Conservation (phyloP, 306 rosid genomes). For the Acacia crassicarpa region DNA sequence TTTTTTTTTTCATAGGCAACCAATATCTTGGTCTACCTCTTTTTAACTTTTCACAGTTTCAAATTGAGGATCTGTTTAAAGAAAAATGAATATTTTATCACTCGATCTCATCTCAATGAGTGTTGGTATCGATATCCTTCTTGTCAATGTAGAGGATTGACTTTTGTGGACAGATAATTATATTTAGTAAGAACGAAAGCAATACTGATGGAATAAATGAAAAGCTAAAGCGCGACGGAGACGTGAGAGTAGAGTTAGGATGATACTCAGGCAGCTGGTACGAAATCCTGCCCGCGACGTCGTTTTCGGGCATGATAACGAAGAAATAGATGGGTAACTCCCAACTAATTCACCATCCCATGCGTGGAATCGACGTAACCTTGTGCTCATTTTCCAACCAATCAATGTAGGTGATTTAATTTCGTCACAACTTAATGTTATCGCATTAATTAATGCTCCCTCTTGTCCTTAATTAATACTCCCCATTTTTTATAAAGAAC, state of each 20-base stretch:
- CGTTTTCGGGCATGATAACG: not conserved
- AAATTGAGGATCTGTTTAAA: no score
- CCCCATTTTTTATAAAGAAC: no score
- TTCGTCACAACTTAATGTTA: not conserved
- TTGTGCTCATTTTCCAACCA: not conserved
- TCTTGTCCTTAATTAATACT: no score
- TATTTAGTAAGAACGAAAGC: not conserved
- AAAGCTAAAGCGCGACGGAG: not conserved
- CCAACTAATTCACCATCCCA: not conserved
- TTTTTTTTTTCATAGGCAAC: no score
- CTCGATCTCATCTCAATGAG: no score
- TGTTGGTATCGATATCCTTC: no score
- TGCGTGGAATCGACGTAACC: not conserved
- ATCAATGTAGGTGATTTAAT: not conserved
- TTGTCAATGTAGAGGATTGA: no score
- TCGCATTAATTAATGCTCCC: no score
- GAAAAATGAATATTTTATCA: no score
- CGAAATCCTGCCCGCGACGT: not conserved
- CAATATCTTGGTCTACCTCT: no score
- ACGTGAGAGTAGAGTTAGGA: not conserved
- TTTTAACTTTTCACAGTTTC: no score
- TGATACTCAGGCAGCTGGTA: not conserved
- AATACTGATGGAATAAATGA: not conserved
- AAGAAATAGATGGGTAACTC: not conserved
- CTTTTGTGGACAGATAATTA: no score